phyloP scores from a whole-genome alignment of 768 basidiomycete genomes.

The Auricularia sp. region DNA sequence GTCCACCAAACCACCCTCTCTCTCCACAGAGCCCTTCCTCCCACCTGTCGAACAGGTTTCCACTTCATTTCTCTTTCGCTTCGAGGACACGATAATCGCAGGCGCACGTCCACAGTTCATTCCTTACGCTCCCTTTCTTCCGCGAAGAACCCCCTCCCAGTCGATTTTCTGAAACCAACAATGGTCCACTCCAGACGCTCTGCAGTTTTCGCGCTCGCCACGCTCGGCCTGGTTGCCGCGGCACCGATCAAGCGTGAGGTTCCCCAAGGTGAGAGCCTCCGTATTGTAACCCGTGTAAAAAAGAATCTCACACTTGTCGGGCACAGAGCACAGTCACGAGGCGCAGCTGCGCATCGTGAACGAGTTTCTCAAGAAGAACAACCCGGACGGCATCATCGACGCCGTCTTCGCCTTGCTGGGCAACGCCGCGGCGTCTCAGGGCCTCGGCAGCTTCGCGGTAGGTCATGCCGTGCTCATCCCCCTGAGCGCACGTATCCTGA shows the following conservation, averaged over 20 bases:
- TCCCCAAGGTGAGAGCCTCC: conserved; percentile 41
- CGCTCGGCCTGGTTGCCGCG: conserved; percentile 25
- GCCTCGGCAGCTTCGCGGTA: conserved; percentile 45
- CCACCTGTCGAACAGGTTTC: conserved; percentile 7
- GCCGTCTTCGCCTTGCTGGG: conserved; percentile 56
- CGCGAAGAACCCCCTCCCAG: not conserved
- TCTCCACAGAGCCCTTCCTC: not conserved
- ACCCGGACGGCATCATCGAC: conserved; percentile 49
- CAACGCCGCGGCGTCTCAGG: conserved; percentile 48
- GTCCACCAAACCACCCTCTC: not conserved
- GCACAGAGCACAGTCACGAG: conserved; percentile 56
- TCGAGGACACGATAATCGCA: not conserved
- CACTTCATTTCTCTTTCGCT: conserved; percentile 1
- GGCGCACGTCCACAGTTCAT: not conserved
- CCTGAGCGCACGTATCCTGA: not conserved
- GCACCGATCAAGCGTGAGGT: conserved; percentile 49
- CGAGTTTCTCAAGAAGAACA: conserved; percentile 38
- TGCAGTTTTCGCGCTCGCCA: conserved; percentile 26
- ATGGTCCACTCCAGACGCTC: conserved; percentile 29
- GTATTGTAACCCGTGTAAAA: conserved; percentile 7
- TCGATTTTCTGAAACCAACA: not conserved
- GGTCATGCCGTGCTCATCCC: conserved; percentile 8
- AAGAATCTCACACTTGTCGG: not conserved
- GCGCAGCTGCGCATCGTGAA: conserved; percentile 43
- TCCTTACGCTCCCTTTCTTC: not conserved